phyloP scores from a whole-genome alignment of 2,329 filamentous ascomycete species.

The Apiospora pterosperma region DNA sequence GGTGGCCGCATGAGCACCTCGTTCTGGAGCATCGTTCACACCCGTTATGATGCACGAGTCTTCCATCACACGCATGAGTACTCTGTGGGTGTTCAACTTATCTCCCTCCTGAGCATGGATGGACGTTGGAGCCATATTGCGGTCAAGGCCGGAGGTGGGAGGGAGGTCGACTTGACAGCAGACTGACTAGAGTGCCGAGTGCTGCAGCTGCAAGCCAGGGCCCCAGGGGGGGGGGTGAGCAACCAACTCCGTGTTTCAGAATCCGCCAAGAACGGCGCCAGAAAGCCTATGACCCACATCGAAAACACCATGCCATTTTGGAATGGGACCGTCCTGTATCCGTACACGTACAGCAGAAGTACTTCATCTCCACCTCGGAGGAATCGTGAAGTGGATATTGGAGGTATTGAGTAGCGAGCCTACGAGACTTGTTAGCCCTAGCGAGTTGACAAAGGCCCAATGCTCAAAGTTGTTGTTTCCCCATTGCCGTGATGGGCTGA shows the following conservation, averaged over 20 bases:
- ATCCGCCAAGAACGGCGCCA: neutral
- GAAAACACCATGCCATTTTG: neutral
- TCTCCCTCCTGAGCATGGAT: neutral
- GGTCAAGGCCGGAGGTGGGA: neutral
- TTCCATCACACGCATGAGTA: neutral
- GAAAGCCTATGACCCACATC: neutral
- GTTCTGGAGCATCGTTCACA: neutral
- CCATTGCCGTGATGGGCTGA: neutral
- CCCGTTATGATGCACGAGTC: neutral
- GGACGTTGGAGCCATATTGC: neutral
- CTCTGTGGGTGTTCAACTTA: neutral
- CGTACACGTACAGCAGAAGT: neutral
- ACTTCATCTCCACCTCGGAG: neutral
- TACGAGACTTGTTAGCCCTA: neutral
- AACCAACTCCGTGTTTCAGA: conserved; percentile 2
- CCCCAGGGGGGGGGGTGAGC: neutral
- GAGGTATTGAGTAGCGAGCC: neutral
- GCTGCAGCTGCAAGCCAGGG: neutral
- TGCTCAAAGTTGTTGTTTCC: neutral
- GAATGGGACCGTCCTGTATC: too few species aligned
- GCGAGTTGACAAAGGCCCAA: neutral
- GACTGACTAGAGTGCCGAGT: neutral
- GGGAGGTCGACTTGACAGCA: neutral
- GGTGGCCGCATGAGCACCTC: neutral
- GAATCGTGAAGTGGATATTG: neutral